phyloP scores from a whole-genome alignment of 768 basidiomycete genomes.

The Pleurotus pulmonarius region DNA sequence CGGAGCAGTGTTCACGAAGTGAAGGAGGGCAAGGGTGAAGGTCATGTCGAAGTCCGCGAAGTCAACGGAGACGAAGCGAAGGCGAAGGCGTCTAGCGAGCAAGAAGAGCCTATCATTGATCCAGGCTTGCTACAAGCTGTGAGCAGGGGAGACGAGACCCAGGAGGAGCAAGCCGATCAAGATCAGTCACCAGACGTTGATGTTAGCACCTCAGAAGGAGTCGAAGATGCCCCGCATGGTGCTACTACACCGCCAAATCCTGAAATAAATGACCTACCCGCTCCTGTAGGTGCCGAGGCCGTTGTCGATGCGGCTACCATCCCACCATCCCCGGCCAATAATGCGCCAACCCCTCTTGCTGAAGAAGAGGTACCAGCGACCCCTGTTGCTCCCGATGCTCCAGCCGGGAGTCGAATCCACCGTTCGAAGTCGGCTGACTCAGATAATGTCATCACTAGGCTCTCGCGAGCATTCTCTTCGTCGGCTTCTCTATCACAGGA shows the following conservation, averaged over 20 bases:
- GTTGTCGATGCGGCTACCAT: neutral
- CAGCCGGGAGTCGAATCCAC: constrained; percentile 43
- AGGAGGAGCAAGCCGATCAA: constrained; percentile 4
- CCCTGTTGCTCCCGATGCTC: constrained; percentile 31
- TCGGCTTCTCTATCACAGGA: constrained; percentile 43
- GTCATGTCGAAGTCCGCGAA: neutral
- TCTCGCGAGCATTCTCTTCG: constrained; percentile 57
- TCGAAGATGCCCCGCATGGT: constrained; percentile 11
- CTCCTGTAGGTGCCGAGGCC: neutral
- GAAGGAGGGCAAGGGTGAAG: neutral
- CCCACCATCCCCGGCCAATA: constrained; percentile 6
- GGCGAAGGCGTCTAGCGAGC: neutral
- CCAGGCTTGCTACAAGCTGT: neutral
- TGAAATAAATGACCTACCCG: neutral
- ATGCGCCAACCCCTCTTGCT: constrained; percentile 7
- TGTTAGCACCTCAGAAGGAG: constrained; percentile 10
- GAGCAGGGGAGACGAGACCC: constrained; percentile 6
- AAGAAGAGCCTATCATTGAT: neutral
- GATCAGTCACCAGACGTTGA: constrained; percentile 5
- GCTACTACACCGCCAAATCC: constrained; percentile 8
- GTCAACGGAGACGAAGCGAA: constrained; percentile 2
- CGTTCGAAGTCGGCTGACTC: constrained; percentile 85
- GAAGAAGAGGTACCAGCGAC: constrained; percentile 25
- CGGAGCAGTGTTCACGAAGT: constrained; percentile 2
- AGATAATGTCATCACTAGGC: constrained; percentile 46